Conservation (phyloP, 768 basidiomycete species). For the Lactarius pseudohatsudake region DNA sequence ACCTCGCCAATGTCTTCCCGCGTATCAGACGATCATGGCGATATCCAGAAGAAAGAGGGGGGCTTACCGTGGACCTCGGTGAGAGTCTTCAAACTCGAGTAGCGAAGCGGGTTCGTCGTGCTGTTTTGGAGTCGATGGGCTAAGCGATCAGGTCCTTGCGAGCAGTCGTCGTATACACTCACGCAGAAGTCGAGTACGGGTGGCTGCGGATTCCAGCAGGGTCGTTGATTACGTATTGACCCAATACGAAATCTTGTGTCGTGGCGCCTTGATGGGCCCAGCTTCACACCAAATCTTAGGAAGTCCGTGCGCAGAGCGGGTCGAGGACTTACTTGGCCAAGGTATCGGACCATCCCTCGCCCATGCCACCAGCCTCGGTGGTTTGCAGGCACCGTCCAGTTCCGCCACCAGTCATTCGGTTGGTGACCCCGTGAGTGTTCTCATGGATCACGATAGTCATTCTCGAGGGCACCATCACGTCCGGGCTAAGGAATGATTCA, state of each 20-base stretch:
- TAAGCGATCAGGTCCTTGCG: conserved; percentile 18
- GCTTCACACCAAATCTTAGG: conserved; percentile 24
- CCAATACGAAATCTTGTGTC: conserved; percentile 39
- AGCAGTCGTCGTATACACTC: conserved; percentile 36
- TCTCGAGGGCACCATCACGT: conserved; percentile 65
- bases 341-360: conserved; percentile 68
- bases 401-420: conserved; percentile 51
- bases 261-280: conserved; percentile 42
- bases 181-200: conserved; percentile 57
- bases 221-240: conserved; percentile 54
- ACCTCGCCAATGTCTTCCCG: conserved; percentile 55
- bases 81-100: conserved; percentile 41
- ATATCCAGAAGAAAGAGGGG: background rate
- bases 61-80: conserved; percentile 48
- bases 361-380: conserved; percentile 64
- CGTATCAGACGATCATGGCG: background rate
- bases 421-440: conserved; percentile 39
- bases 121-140: conserved; percentile 5
- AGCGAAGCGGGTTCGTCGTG: conserved; percentile 45
- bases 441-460: conserved; percentile 57
- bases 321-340: conserved; percentile 30
- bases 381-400: conserved; percentile 61
- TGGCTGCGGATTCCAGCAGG: conserved; percentile 53
- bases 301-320: background rate
- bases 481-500: conserved; percentile 40